These are phyloP conservation scores for Cryptosporidium baileyi DNA, from an alignment of 169 alveolate species.

Conservation along the genomic window DNA sequence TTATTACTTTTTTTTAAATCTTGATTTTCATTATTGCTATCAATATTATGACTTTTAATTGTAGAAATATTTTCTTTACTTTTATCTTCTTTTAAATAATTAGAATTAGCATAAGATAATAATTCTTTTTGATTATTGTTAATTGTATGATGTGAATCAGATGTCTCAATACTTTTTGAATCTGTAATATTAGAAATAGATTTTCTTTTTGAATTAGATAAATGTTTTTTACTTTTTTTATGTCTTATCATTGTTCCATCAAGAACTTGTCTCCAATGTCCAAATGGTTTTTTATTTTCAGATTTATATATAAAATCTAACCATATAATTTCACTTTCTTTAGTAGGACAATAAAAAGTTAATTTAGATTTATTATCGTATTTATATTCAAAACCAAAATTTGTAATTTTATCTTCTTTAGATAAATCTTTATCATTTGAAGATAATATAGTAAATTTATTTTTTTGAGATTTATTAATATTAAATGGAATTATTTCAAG, in stretches of 20 bases:
- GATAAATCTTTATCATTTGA: background rate
- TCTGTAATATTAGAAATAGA: background rate
- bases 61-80: background rate
- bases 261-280: slow-evolving; percentile 48
- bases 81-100: background rate
- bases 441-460: background rate
- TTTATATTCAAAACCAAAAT: slow-evolving; percentile 4
- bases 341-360: slow-evolving; percentile 44
- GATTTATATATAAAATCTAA: background rate
- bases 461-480: background rate
- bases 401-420: background rate
- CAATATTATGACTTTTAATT: background rate
- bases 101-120: no score
- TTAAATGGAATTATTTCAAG: background rate
- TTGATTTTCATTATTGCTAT: no score
- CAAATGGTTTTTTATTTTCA: slow-evolving; percentile 13
- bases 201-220: background rate
- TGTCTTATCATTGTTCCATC: slow-evolving; percentile 36
- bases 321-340: slow-evolving; percentile 64
- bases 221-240: no score
- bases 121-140: no score
- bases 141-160: no score
- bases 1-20: no score
- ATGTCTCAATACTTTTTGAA: background rate
- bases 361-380: background rate